A percentile compares a stretch with the other conserved stretches of the same genome.
These are phyloP conservation scores for Phyllosticta paracitricarpa DNA, from an alignment of 2,329 filamentous ascomycete species.

Conservation along the genomic window DNA sequence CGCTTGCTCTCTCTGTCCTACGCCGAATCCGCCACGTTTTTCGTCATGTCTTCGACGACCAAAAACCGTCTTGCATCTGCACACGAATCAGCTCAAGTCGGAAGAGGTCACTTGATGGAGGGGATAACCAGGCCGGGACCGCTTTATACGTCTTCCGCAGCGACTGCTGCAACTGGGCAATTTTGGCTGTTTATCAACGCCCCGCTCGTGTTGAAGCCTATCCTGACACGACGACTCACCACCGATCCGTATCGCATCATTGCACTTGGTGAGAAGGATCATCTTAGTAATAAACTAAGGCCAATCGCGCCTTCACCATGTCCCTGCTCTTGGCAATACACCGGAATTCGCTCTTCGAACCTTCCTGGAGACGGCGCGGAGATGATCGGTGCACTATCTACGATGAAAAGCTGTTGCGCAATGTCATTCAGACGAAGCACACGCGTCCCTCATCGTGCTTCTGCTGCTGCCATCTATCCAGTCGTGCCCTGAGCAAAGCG, in stretches of 20 bases:
- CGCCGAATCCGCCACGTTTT: neutral
- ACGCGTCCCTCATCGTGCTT: neutral
- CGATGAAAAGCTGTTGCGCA: neutral
- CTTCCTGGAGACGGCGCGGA: neutral
- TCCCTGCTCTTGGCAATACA: neutral
- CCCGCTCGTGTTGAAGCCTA: neutral
- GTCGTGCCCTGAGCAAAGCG: neutral
- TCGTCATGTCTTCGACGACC: too few relatives aligned
- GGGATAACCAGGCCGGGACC: neutral
- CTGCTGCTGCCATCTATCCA: neutral
- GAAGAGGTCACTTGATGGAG: neutral
- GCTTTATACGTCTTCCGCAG: neutral
- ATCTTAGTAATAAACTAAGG: neutral
- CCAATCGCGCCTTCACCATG: neutral
- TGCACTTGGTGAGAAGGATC: neutral
- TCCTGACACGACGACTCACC: neutral
- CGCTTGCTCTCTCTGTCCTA: neutral
- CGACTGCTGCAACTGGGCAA: neutral
- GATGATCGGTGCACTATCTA: neutral
- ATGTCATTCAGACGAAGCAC: neutral
- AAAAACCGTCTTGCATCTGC: too few relatives aligned
- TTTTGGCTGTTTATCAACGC: neutral
- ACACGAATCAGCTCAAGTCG: neutral
- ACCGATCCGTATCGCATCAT: neutral
- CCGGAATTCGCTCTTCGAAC: neutral